These are phyloP conservation scores for Solanum boliviense DNA, from an alignment of 257 asterid genomes.

Conservation along the genomic window DNA sequence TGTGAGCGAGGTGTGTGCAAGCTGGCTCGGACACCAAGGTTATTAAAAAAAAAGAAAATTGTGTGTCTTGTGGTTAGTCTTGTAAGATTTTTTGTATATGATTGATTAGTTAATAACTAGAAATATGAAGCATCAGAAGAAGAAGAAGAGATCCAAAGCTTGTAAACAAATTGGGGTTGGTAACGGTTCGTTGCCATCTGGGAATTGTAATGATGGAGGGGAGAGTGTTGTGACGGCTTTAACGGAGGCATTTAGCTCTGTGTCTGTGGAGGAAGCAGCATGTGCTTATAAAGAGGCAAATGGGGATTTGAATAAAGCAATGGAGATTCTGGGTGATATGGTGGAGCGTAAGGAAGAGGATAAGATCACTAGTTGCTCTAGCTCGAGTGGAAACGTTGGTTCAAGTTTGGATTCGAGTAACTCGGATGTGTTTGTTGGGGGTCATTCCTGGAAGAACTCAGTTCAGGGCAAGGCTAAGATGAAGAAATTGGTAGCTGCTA, in stretches of 20 bases:
- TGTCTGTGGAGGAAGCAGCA: conserved; percentile 44
- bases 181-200: background rate
- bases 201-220: conserved; percentile 6
- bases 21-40: background rate
- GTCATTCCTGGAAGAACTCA: conserved; percentile 21
- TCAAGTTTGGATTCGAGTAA: conserved; percentile 53
- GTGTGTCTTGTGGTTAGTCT: background rate
- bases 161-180: conserved; percentile 16
- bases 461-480: conserved; percentile 31
- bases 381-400: conserved; percentile 46
- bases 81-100: background rate
- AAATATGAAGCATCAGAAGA: conserved; percentile 41
- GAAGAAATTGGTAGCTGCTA: conserved; percentile 63
- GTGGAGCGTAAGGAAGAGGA: conserved; percentile 36
- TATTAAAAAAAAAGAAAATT: background rate
- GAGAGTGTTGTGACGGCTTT: conserved; percentile 18
- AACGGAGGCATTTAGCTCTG: conserved; percentile 33
- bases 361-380: conserved; percentile 57
- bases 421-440: conserved; percentile 29
- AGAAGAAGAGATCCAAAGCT: conserved; percentile 50
- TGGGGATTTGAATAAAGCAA: conserved; percentile 38
- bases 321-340: conserved; percentile 23
- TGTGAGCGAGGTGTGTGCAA: background rate
- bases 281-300: conserved; percentile 37
- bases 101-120: background rate